These are phyloP conservation scores for Kazachstania sp. DNA, from an alignment of 1,139 yeast genomes.

Conservation along the genomic window DNA sequence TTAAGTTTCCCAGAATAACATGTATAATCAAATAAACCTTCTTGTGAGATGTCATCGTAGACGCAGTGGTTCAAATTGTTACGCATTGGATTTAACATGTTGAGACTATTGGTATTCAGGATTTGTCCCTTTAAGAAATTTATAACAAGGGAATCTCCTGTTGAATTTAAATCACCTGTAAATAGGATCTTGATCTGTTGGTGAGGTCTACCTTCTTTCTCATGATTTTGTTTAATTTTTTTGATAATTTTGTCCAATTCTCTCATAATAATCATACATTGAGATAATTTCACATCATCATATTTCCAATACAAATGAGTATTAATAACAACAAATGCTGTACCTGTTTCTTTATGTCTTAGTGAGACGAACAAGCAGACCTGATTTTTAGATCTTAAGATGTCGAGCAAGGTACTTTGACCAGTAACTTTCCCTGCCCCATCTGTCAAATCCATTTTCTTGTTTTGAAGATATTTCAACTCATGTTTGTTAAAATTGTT, in stretches of 20 bases:
- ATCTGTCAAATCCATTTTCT: constrained; percentile 28
- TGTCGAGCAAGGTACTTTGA: constrained; percentile 21
- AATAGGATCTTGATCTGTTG: constrained; percentile 28
- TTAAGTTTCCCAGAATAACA: constrained; percentile 44
- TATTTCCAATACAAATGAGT: constrained; percentile 58
- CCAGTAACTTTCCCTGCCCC: constrained; percentile 25
- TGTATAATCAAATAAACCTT: constrained; percentile 37
- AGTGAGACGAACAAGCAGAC: constrained; percentile 45
- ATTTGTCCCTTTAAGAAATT: constrained; percentile 36
- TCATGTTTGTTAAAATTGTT: constrained; percentile 33
- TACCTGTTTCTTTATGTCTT: constrained; percentile 36
- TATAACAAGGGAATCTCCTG: constrained; percentile 41
- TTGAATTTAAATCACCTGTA: constrained; percentile 50
- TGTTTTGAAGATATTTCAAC: constrained; percentile 32
- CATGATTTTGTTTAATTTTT: constrained; percentile 26
- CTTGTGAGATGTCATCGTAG: constrained; percentile 33
- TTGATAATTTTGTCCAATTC: constrained; percentile 24
- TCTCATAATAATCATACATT: constrained; percentile 41
- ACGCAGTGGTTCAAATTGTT: constrained; percentile 30
- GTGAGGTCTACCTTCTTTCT: neutral
- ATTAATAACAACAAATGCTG: constrained; percentile 40
- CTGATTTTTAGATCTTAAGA: constrained; percentile 43
- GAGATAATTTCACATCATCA: constrained; percentile 48
- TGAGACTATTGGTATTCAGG: constrained; percentile 27
- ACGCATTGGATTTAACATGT: constrained; percentile 31